A percentile compares a stretch with the other conserved stretches of the same genome.
phyloP scores from a whole-genome alignment of 2,329 filamentous ascomycete genomes.

The Clonostachys rhizophaga region DNA sequence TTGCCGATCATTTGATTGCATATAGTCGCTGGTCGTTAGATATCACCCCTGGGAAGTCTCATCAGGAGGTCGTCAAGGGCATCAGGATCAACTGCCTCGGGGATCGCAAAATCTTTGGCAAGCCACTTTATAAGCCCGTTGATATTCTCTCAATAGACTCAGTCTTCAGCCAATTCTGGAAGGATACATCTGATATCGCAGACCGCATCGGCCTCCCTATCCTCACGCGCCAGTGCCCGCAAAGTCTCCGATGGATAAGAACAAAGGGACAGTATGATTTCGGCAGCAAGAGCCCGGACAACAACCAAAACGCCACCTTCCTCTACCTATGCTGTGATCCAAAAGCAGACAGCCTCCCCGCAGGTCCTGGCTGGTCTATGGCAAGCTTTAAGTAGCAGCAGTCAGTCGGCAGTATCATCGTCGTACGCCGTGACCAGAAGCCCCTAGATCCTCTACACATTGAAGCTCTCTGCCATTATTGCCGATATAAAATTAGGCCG shows the following conservation, averaged over 20 bases:
- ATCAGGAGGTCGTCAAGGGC: not conserved
- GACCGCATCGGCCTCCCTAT: not conserved
- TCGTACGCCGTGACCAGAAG: not conserved
- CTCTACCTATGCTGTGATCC: not conserved
- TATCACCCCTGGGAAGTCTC: not conserved
- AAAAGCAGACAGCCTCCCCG: not conserved
- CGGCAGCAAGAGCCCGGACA: not conserved
- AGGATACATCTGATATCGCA: not conserved
- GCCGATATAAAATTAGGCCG: not conserved
- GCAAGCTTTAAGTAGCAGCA: not conserved
- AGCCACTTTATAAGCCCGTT: not conserved
- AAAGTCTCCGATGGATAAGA: not conserved
- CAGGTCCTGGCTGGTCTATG: not conserved
- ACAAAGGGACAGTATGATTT: not conserved
- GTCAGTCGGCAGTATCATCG: not conserved
- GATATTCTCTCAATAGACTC: not conserved
- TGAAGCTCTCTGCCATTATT: not conserved
- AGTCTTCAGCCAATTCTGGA: not conserved
- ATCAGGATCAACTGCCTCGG: not conserved
- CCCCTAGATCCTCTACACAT: not conserved
- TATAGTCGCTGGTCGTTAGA: not conserved
- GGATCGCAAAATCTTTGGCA: not conserved
- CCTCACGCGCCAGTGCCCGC: not conserved
- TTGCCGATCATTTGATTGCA: not conserved
- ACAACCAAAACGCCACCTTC: not conserved